Evolutionary conservation across 805 yeast genomes (phyloP).

Genomic region (Candida vaughaniae): DNA sequence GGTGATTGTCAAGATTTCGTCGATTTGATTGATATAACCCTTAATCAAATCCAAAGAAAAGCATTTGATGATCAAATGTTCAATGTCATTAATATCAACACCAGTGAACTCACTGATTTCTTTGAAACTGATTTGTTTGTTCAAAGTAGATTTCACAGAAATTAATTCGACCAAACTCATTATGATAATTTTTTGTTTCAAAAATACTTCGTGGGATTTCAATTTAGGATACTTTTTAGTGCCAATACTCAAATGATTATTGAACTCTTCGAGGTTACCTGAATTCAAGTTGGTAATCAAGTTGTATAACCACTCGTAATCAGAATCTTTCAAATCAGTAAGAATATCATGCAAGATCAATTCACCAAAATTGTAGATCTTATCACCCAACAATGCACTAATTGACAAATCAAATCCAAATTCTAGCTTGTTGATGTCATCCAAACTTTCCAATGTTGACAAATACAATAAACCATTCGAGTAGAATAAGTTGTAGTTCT

Average conservation of each 20-base stretch:
- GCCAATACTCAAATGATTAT: conserved; percentile 43
- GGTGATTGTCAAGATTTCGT: conserved; percentile 70
- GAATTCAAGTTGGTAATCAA: conserved; percentile 69
- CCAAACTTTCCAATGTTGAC: conserved; percentile 44
- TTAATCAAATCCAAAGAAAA: conserved; percentile 77
- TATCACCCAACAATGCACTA: conserved; percentile 87
- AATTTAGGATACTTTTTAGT: conserved; percentile 51
- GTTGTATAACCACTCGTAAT: conserved; percentile 67
- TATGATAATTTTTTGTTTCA: conserved; percentile 87
- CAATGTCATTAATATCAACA: conserved; percentile 71
- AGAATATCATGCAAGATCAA: conserved; percentile 86
- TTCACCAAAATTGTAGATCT: conserved; percentile 94
- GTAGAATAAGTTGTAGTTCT: conserved; percentile 80
- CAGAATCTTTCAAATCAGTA: conserved; percentile 42
- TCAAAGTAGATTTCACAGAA: conserved; percentile 70
- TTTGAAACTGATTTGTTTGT: conserved; percentile 68
- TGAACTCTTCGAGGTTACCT: conserved; percentile 73
- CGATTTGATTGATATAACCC: conserved; percentile 90
- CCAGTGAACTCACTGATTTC: conserved; percentile 72
- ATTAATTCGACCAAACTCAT: conserved; percentile 89
- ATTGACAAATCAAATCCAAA: conserved; percentile 69
- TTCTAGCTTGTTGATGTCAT: conserved; percentile 44
- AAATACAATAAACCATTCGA: conserved; percentile 77
- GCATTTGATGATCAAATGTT: conserved; percentile 88
- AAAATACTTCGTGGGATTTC: conserved; percentile 56